Evolutionary conservation across 2,329 filamentous ascomycete genomes (phyloP).

Genomic region (Triangularia setosa): DNA sequence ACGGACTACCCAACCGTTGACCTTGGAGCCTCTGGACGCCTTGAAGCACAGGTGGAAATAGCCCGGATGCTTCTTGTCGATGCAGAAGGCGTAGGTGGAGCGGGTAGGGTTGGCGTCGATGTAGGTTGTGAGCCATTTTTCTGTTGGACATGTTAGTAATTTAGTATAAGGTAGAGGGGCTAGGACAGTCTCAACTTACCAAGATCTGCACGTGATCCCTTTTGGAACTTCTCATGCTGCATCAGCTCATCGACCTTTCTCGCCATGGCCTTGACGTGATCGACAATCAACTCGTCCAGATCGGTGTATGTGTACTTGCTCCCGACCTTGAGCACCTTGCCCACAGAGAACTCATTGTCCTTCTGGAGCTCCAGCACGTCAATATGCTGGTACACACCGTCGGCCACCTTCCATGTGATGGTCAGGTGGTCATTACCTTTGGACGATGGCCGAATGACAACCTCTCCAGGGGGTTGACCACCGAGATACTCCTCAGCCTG

Average conservation of each 20-base stretch:
- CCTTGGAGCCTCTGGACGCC: conserved; percentile 68
- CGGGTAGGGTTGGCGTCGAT: conserved; percentile 93
- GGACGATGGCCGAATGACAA: conserved; percentile 91
- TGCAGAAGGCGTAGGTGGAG: conserved; percentile 92
- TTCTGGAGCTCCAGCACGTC: conserved; percentile 97
- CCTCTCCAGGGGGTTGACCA: conserved; percentile 78
- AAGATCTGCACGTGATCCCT: conserved; percentile 71
- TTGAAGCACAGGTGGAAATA: conserved; percentile 98
- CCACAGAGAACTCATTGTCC: conserved; percentile 92
- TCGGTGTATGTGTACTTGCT: conserved; percentile 91
- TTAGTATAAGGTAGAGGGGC: no score
- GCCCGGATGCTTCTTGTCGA: conserved; percentile 85
- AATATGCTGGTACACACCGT: conserved; percentile 95
- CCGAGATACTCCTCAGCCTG: conserved; percentile 94
- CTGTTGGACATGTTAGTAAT: conserved; percentile 34
- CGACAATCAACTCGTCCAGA: conserved; percentile 94
- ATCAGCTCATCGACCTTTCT: conserved; percentile 97
- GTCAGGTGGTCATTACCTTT: conserved; percentile 94
- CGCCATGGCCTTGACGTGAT: conserved; percentile 96
- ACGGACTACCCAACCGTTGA: conserved; percentile 80
- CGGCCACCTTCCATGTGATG: conserved; percentile 96
- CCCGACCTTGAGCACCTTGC: conserved; percentile 77
- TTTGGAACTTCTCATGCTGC: conserved; percentile 89
- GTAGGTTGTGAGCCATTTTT: conserved; percentile 94
- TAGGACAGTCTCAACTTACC: conserved; percentile 57